Conservation (phyloP, 2,329 filamentous ascomycete species). For the Lecanosticta acicola region DNA sequence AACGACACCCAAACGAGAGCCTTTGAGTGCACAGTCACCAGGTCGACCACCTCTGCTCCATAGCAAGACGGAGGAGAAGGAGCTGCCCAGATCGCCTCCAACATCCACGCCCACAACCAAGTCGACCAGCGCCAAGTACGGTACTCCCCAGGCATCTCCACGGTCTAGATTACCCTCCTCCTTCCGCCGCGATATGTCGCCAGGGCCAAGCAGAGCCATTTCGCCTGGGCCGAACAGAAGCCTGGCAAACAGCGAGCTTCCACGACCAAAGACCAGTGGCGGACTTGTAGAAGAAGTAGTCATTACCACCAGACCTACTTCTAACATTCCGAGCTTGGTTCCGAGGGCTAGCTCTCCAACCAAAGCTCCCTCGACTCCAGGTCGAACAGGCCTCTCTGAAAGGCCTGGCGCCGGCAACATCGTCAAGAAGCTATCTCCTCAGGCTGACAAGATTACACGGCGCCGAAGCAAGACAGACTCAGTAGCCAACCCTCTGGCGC, state of each 20-base stretch:
- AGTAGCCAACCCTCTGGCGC: conserved; percentile 3
- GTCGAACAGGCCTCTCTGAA: conserved; percentile 47
- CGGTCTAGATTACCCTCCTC: conserved; percentile 32
- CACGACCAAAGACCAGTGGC: conserved; percentile 27
- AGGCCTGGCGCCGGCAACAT: conserved; percentile 47
- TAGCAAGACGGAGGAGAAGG: conserved; percentile 23
- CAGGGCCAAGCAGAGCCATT: conserved; percentile 24
- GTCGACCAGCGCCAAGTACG: conserved; percentile 34
- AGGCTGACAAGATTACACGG: conserved; percentile 23
- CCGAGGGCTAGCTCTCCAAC: conserved; percentile 33
- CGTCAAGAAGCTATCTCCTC: conserved; percentile 57
- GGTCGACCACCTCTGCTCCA: conserved; percentile 21
- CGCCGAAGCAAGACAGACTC: conserved; percentile 15
- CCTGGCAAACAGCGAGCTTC: conserved; percentile 16
- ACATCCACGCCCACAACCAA: conserved; percentile 33
- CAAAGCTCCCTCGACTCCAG: conserved; percentile 39
- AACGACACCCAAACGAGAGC: conserved; percentile 30
- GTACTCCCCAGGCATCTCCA: conserved; percentile 36
- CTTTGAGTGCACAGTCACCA: conserved; percentile 19
- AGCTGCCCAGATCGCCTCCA: conserved; percentile 34
- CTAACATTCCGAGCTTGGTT: conserved; percentile 46
- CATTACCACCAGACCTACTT: conserved; percentile 30
- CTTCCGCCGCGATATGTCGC: conserved; percentile 42
- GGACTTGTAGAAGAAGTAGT: conserved; percentile 24
- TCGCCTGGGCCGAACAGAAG: conserved; percentile 29